Conservation (phyloP, 805 yeast genomes). For the Candida ascalaphidarum region DNA sequence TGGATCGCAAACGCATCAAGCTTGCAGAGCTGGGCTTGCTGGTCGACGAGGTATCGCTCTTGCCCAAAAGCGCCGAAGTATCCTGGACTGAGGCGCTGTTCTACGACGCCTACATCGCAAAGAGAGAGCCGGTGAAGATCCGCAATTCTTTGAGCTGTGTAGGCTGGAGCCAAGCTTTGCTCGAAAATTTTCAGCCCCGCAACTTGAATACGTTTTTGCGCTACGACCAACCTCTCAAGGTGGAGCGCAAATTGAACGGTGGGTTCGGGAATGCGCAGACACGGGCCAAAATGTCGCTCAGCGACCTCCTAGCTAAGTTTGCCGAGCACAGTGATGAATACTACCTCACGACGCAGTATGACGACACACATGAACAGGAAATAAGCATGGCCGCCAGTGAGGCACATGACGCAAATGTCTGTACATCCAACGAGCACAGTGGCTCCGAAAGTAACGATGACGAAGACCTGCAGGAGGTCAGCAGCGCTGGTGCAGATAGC, state of each 20-base stretch:
- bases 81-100: no score
- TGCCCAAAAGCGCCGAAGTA: no score
- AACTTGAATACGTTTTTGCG: conserved; percentile 27
- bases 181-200: conserved; percentile 19
- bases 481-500: conserved; percentile 5
- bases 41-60: no score
- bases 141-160: no score
- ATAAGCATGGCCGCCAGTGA: conserved; percentile 9
- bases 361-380: conserved; percentile 28
- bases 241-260: conserved; percentile 48
- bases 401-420: conserved; percentile 1
- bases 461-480: conserved; percentile 3
- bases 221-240: conserved; percentile 34
- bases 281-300: conserved; percentile 42
- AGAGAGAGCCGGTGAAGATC: conserved; percentile 45
- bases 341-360: conserved; percentile 67
- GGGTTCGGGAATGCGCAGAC: conserved; percentile 64
- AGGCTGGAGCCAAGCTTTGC: no score
- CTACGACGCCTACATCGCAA: conserved; percentile 27
- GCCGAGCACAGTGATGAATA: conserved; percentile 34
- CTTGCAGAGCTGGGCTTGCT: no score
- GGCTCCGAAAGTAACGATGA: conserved; percentile 1
- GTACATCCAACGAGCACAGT: not conserved
- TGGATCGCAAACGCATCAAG: no score
- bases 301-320: conserved; percentile 38